These are phyloP conservation scores for Saccharomycopsis selenospora DNA, from an alignment of 805 yeast species.

Conservation along the genomic window DNA sequence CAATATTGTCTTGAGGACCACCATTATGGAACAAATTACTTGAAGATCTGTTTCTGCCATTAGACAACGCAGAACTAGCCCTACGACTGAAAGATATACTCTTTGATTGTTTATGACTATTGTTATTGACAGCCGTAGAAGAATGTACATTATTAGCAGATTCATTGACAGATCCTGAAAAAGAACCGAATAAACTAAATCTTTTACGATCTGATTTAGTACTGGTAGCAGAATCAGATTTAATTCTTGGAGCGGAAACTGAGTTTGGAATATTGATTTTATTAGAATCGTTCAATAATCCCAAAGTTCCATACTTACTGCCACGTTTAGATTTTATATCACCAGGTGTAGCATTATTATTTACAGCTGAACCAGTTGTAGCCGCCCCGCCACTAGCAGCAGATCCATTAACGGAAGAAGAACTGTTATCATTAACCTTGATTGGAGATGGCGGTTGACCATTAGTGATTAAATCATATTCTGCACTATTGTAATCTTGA, in stretches of 20 bases:
- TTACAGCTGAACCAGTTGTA: too few relatives aligned
- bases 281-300: conserved; percentile 2
- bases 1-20: neutral
- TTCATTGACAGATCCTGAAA: conserved; percentile 24
- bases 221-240: conserved; percentile 10
- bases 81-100: conserved; percentile 17
- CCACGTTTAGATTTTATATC: conserved; percentile 10
- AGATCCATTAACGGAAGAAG: too few relatives aligned
- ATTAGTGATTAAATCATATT: conserved; percentile 25
- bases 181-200: conserved; percentile 36
- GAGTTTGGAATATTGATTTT: conserved; percentile 13
- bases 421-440: conserved; percentile 3
- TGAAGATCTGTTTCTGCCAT: conserved; percentile 8
- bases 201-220: conserved; percentile 27
- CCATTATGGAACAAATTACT: conserved; percentile 5
- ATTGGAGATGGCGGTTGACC: conserved; percentile 17
- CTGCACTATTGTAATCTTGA: conserved; percentile 21
- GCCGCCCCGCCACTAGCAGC: too few relatives aligned
- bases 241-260: conserved; percentile 6
- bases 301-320: conserved; percentile 12
- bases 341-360: neutral
- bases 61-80: conserved; percentile 4
- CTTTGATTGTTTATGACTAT: conserved; percentile 11
- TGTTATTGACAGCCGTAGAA: neutral
- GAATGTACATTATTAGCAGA: conserved; percentile 19